phyloP scores from a whole-genome alignment of 805 yeast genomes.

The Lipomyces kockii region DNA sequence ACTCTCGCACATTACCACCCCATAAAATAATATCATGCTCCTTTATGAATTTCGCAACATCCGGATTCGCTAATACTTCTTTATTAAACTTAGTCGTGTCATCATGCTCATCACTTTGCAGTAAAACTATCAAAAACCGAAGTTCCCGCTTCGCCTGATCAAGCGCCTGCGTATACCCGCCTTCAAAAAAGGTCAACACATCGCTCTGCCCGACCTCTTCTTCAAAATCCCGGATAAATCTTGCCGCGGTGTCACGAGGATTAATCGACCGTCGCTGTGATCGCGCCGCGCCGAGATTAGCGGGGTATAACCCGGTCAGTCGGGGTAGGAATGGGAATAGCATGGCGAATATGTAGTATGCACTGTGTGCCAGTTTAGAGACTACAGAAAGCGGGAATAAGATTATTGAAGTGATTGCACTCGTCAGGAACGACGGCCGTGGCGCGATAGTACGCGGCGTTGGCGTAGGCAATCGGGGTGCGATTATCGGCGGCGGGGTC shows the following conservation, averaged over 20 bases:
- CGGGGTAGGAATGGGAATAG: conserved; percentile 49
- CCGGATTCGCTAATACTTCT: conserved; percentile 57
- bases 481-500: conserved; percentile 42
- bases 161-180: conserved; percentile 81
- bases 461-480: conserved; percentile 39
- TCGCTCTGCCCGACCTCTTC: conserved; percentile 46
- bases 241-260: conserved; percentile 59
- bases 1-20: conserved; percentile 84
- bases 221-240: conserved; percentile 58
- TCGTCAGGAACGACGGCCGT: conserved; percentile 37
- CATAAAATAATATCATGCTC: conserved; percentile 67
- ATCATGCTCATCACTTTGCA: conserved; percentile 75
- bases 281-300: conserved; percentile 47
- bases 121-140: conserved; percentile 71
- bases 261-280: conserved; percentile 46
- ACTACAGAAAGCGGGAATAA: conserved; percentile 46
- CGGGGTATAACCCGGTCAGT: conserved; percentile 47
- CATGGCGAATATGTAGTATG: conserved; percentile 28
- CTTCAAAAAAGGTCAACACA: conserved; percentile 57
- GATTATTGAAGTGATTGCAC: conserved; percentile 42
- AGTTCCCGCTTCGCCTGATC: conserved; percentile 69
- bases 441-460: conserved; percentile 41
- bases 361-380: conserved; percentile 38
- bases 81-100: conserved; percentile 58
- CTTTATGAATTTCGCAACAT: conserved; percentile 54